Base-by-base conservation (phyloP, 768 basidiomycete genomes). In the Strobilomyces echinocephalus region DNA sequence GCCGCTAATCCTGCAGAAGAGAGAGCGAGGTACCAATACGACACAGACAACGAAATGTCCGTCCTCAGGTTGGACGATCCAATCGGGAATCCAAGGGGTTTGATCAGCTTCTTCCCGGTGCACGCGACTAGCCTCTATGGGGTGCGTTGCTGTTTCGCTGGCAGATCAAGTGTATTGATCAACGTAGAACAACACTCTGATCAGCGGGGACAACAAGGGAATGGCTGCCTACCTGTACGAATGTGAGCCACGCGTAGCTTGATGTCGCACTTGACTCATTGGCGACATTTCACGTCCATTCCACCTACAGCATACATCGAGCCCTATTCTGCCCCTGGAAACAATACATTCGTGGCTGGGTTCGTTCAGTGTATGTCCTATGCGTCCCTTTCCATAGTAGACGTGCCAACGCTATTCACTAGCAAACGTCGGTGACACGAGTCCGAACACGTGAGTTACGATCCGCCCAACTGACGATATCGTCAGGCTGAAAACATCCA, bases 361-460 rank as follows among this genome's bases (percentile, higher is more conserved):
- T 89, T 90, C 59, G 73, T 81, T 10, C 88, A 90, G 73, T 78
- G 87, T 86, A 68, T 57, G 78, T 65, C 49, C 38, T 24, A 45
- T 45, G n/a, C 10, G 31, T 34, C 34, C 14, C 16, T 24, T 20
- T 24, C 7, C 16, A 1, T 49, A 20, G 7, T 30, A 30, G 14
- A 10, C 39, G 8, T 4, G 12, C 18, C 35, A 20, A n/a, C 50
- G 24, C 57, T 35, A 62, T 9, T 0, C 20, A 7, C 16, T 56
- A 88, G 85, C 87, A n/a, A 88, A 88, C 56, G 87, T 90, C 40
- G 87, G 88, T 4, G 87, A 88, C 62, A 87, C 85, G 28, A 87
- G 78, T 56, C 88, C 88, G 12, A 90, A 91, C 65, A 88, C 85
- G 85, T 88, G 53, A 63, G 84, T 74, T 44, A 45, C 21, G 9